phyloP scores from a whole-genome alignment of 2,329 filamentous ascomycete genomes.

The Fusarium sp. region DNA sequence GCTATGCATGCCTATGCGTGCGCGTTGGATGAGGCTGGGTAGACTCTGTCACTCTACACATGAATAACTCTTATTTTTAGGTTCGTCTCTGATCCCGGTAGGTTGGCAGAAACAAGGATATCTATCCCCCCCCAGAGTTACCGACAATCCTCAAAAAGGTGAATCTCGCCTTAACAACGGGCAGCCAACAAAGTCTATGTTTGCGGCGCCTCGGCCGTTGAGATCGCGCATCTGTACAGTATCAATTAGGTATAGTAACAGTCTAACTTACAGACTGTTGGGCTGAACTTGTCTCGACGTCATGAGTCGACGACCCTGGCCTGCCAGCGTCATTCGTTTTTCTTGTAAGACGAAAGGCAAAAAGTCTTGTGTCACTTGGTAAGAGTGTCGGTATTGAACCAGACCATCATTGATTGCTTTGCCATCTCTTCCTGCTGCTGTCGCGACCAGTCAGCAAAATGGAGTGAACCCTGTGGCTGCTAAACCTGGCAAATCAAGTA shows the following conservation, averaged over 20 bases:
- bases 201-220: constrained; percentile 24
- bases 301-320: constrained; percentile 25
- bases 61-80: constrained; percentile 17
- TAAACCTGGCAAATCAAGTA: not conserved
- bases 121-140: not conserved
- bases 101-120: constrained; percentile 1
- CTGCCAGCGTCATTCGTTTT: constrained; percentile 37
- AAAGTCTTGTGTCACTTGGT: constrained; percentile 14
- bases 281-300: constrained; percentile 13
- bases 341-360: constrained; percentile 3
- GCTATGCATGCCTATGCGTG: not conserved
- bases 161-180: constrained; percentile 12
- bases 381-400: not conserved
- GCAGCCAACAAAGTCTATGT: constrained; percentile 15
- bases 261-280: not conserved
- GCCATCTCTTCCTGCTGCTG: not conserved
- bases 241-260: not conserved
- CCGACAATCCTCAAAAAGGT: not conserved
- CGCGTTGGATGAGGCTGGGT: not conserved
- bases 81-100: not conserved
- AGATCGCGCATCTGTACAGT: not conserved
- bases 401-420: not conserved
- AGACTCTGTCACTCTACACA: not conserved
- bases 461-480: constrained; percentile 8
- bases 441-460: not conserved